A percentile compares a stretch with the other conserved stretches of the same genome.
phyloP scores from a whole-genome alignment of 2,329 filamentous ascomycete species.

The Microsporum canis region DNA sequence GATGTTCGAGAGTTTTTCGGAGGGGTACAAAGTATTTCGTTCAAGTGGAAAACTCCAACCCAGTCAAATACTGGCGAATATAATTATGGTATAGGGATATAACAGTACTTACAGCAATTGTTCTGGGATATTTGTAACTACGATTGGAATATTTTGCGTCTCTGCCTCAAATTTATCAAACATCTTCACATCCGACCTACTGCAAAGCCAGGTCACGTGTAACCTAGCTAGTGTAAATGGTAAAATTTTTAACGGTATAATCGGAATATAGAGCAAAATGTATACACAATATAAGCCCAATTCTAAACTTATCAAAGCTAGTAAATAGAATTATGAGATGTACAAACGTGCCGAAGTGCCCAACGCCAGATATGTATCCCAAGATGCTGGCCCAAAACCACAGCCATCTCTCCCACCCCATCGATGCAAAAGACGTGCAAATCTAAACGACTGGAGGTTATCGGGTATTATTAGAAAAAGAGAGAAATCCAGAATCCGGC shows the following conservation, averaged over 20 bases:
- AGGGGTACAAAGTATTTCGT: background rate
- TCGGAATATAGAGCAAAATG: background rate
- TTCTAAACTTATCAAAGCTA: background rate
- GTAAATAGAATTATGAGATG: background rate
- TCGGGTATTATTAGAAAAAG: background rate
- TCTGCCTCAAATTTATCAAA: background rate
- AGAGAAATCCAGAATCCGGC: background rate
- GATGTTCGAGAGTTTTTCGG: background rate
- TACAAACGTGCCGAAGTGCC: background rate
- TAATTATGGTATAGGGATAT: background rate
- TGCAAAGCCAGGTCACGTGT: background rate
- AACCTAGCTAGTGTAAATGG: background rate
- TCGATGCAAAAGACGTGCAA: background rate
- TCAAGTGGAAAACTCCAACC: background rate
- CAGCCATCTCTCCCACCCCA: background rate
- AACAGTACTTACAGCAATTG: background rate
- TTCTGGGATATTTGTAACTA: background rate
- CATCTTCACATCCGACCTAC: background rate
- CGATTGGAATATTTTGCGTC: background rate
- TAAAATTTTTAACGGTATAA: background rate
- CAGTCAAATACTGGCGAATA: background rate
- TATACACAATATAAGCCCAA: background rate
- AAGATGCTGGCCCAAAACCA: background rate
- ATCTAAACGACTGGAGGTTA: background rate
- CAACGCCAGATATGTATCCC: background rate